Base-by-base conservation (phyloP, 202 grass and related monocot species). In the Hordeum pubiflorum region DNA sequence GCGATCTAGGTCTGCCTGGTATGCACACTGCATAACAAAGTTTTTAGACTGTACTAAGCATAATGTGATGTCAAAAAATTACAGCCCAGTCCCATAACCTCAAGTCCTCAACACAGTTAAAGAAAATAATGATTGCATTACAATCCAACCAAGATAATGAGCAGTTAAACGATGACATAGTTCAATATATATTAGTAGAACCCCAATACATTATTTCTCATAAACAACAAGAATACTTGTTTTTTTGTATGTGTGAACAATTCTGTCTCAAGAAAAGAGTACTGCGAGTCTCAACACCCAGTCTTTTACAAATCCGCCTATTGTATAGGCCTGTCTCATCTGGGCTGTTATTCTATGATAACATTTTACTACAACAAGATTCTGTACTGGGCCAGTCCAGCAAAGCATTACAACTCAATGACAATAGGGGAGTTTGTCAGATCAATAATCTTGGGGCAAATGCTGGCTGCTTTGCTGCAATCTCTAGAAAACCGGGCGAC, bases 401-500 rank as follows among this genome's bases (percentile, higher is more conserved):
- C 32, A 81, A 84, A 18, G 26, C 0, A 34, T 79, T 73, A 93
- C 59, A 91, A 75, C 69, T 90, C 70, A 56, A 93, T 93, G 40
- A 93, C 65, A 86, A 75, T 58, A 22, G 91, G 91, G 1, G 91
- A 93, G 43, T 27, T 63, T 12, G 91, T 93, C 12, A 93, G 58
- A 84, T 93, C 91, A 81, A 93, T 82, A 32, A 86, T 70, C 81
- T 66, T 77, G 18, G 78, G 63, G 39, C 84, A 74, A 40, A 80
- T 60, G 52, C 58, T 54, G 26, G 14, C 14, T 4, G 12, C 12
- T 61, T 39, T 44, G 3, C 59, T 9, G 6, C 56, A 74, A 64
- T 33, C 78, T 89, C 70, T 84, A 22, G 15, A 40, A 10, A 74
- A 63, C 34, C 62, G 41, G n/a, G 36, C 69, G 3, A 81, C 34